Evolutionary conservation across 495 filamentous ascomycete genomes (phyloP).

Genomic region (Lasiosphaeria miniovina): DNA sequence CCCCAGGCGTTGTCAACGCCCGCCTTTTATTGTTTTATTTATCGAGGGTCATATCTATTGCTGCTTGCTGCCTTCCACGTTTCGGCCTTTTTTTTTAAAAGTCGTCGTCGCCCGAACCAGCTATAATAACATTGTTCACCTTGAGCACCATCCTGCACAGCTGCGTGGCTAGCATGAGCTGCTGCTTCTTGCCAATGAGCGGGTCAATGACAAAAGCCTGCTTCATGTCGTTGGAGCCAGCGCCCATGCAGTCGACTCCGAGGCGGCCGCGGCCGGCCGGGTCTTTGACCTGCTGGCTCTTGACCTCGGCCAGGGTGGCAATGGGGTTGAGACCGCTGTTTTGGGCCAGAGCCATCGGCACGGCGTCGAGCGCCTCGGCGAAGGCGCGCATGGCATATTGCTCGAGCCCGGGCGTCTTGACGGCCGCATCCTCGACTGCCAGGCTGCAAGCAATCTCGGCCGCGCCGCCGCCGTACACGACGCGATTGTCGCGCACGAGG

Average conservation of each 20-base stretch:
- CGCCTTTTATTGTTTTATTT: background rate
- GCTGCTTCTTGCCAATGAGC: constrained; percentile 94
- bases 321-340: constrained; percentile 96
- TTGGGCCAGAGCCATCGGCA: constrained; percentile 96
- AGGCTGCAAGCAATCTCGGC: constrained; percentile 97
- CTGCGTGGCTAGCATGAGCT: constrained; percentile 93
- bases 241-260: constrained; percentile 97
- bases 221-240: constrained; percentile 92
- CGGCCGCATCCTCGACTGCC: constrained; percentile 91
- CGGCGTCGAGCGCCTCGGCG: constrained; percentile 86
- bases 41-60: background rate
- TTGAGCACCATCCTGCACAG: constrained; percentile 99
- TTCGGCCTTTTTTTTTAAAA: constrained; percentile 48
- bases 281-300: constrained; percentile 91
- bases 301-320: constrained; percentile 89
- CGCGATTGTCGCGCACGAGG: constrained; percentile 89
- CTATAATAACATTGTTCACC: constrained; percentile 94
- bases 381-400: constrained; percentile 99
- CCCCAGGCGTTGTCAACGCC: background rate
- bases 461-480: constrained; percentile 97
- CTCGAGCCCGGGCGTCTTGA: constrained; percentile 92
- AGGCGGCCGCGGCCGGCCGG: constrained; percentile 63
- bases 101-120: constrained; percentile 87
- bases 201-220: constrained; percentile 97
- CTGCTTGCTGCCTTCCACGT: background rate